Base-by-base conservation (phyloP, 2,329 filamentous ascomycete genomes). In the Ceratocystis harringtonii region DNA sequence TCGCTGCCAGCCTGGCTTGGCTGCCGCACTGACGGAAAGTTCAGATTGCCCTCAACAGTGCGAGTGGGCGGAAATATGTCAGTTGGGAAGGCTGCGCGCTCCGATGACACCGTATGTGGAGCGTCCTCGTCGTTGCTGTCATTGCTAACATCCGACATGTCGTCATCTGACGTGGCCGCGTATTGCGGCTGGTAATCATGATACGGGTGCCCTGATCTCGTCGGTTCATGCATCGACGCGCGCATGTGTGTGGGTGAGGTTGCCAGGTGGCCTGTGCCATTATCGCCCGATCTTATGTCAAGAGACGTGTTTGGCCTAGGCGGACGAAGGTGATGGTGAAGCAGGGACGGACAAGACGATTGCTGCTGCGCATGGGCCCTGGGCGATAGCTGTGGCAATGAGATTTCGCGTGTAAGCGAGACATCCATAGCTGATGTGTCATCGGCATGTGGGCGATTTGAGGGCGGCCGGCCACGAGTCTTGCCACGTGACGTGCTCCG, bases 391-490 rank as follows among this genome's bases (percentile, higher is more conserved):
- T 7, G 48, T n/a, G 15, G 48, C 48, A 52, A 10, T 6, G 17
- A 6, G 48, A 52, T 52, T 52, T 19, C 48, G 48, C 22, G 48
- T 17, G 22, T 12, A n/a, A 17, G n/a, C n/a, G 48, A 25, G 48
- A 41, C 36, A 41, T 25, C 32, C 50, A 43, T 45, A 15, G 50
- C 50, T 3, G 50, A 25, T 25, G 50, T 12, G 25, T 48, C 62
- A 36, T 52, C 62, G 19, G 32, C 62, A 10, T 44, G 44, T 12
- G 43, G 36, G 3, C 62, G 28, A 17, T 55, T 57, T 28, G 55
- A 55, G 22, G 90, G 89, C 52, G 92, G 92, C 67, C 92, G 80
- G 5, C 92, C 91, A 69, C 91, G 80, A 15, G 88, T 80, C 73
- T 92, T 95, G 1, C 87, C 86, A 2, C 63, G 65, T 5, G 66